Evolutionary conservation across 2,329 filamentous ascomycete genomes (phyloP), one percentile per base, ranked within the genome.

Genomic region (Diaporthe ilicicola): DNA sequence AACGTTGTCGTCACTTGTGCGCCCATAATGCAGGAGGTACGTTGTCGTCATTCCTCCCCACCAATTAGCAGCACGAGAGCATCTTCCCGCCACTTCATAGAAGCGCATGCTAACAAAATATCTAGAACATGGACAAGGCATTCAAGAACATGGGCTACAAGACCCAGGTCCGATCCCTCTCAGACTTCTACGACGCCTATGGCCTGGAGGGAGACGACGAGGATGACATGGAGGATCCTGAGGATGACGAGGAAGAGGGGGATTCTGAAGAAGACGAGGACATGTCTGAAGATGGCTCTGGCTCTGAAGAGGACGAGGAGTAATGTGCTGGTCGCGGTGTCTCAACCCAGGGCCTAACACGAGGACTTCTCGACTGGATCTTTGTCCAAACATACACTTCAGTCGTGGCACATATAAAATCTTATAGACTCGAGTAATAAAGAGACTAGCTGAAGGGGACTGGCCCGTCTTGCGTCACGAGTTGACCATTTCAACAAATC

Each of bases 1-100:
- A 97, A 98, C 79, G 84, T 98, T 66, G 90, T 98, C 4, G 88
- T 98, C 65, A 97, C 95, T 9, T 98, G 95, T 79, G 93, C 94
- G 24, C 92, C 92, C 19, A 88, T 94, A 61, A 92, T 98, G 88
- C 87, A 91, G 76, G 93, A 97, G 86, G 94, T 96, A 84, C 83
- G 90, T 86, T 15, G 17, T 24, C 2, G 5, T 8, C 10, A 8
- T 29, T 39, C 9, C n/a, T 7, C 4, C 10, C 2, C 13, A 10
- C 17, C 10, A 10, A 15, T 13, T 46, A 12, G 10, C 5, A 2
- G 5, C 7, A 39, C 27, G 54, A 10, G 6, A 54, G 34, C 10
- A 34, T 4, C 6, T 10, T 19, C 2, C 34, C 13, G 2, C 15
- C 13, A 4, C 50, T 37, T 19, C 24, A 32, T 48, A 56, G 7